Conservation (phyloP, 106 monocot species). For the Posidonia australis region DNA sequence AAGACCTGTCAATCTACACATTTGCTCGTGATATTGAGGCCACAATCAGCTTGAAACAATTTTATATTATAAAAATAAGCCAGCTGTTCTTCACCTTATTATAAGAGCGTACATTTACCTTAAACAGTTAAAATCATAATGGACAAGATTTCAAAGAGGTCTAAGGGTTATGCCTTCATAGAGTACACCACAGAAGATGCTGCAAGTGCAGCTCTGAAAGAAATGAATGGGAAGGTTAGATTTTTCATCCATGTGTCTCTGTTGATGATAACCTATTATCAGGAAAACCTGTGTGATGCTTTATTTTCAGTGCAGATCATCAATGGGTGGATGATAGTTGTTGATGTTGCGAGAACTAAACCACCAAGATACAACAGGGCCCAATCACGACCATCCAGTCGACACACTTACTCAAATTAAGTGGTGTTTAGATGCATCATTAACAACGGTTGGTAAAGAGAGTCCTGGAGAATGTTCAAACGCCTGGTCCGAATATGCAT, state of each 20-base stretch:
- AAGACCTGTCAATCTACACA: neutral
- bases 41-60: too few species aligned
- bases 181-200: slow-evolving; percentile 92
- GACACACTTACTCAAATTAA: slow-evolving; percentile 10
- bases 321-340: slow-evolving; percentile 99
- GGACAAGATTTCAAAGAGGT: slow-evolving; percentile 97
- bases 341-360: slow-evolving; percentile 76
- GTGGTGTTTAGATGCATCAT: neutral
- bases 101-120: neutral
- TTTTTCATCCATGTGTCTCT: slow-evolving; percentile 7
- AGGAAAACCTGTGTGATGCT: neutral
- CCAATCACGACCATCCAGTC: slow-evolving; percentile 4
- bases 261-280: neutral
- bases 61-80: too few species aligned
- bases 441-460: too few species aligned
- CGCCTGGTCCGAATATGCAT: too few species aligned
- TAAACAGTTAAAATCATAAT: slow-evolving; percentile 84
- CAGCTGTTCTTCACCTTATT: neutral
- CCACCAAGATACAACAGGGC: slow-evolving; percentile 27
- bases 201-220: slow-evolving; percentile 68
- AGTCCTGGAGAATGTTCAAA: too few species aligned
- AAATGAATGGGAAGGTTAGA: slow-evolving; percentile 90
- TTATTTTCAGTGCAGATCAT: slow-evolving; percentile 51
- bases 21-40: too few species aligned
- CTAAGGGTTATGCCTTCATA: slow-evolving; percentile 92